Conservation (phyloP, 225 moss, liverwort and hornwort genomes). For the Pseudisothecium myosuroides region DNA sequence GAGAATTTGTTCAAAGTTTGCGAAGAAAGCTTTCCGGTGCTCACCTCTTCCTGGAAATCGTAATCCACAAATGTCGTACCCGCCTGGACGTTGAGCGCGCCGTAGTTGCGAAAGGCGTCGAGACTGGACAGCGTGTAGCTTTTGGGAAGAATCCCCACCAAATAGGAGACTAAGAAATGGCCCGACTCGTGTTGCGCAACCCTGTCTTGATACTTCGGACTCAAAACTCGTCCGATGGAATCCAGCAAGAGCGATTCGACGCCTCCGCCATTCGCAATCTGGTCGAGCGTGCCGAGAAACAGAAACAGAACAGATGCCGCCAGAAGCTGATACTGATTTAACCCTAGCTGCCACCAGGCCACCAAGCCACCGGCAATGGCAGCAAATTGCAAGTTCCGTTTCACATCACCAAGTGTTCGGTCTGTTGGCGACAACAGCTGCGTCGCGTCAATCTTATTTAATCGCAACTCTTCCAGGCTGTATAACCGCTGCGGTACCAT, state of each 20-base stretch:
- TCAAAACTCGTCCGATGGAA: slow-evolving; percentile 66
- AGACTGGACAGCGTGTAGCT: slow-evolving; percentile 85
- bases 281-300: slow-evolving; percentile 85
- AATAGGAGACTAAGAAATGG: slow-evolving; percentile 84
- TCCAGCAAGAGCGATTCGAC: slow-evolving; percentile 72
- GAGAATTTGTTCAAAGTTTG: slow-evolving; percentile 85
- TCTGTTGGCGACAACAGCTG: slow-evolving; percentile 77
- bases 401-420: slow-evolving; percentile 59
- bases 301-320: slow-evolving; percentile 46
- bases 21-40: slow-evolving; percentile 32
- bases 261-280: slow-evolving; percentile 80
- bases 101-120: slow-evolving; percentile 58
- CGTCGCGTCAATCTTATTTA: slow-evolving; percentile 80
- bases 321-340: slow-evolving; percentile 56
- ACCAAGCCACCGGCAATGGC: slow-evolving; percentile 48
- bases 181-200: slow-evolving; percentile 98
- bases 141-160: slow-evolving; percentile 94
- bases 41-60: slow-evolving; percentile 84
- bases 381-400: slow-evolving; percentile 59
- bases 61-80: slow-evolving; percentile 95
- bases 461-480: slow-evolving; percentile 70
- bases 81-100: slow-evolving; percentile 84
- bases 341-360: slow-evolving; percentile 61
- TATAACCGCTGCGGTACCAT: slow-evolving; percentile 85
- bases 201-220: slow-evolving; percentile 65